Evolutionary conservation across 2,329 filamentous ascomycete genomes (phyloP), one percentile per base, ranked within the genome.

Genomic region (Samsoniella hepiali): DNA sequence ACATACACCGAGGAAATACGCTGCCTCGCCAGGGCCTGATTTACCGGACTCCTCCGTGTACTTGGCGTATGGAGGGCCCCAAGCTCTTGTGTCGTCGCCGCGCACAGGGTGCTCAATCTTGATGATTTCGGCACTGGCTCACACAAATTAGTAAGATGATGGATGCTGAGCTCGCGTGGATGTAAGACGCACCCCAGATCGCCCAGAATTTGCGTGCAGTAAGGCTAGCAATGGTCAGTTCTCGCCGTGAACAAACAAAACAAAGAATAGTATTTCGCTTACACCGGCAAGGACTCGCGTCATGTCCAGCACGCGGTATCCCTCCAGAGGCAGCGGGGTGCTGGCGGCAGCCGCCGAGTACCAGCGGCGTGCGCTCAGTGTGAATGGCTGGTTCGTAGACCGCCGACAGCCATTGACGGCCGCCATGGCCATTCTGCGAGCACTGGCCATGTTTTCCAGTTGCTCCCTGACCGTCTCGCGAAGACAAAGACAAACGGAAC

Each of bases 151-250:
- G 57, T 13, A 45, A 44, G n/a, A 31, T 15, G 42, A 22, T 7
- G 32, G 42, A 22, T 7, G 32, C 27, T 15, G 15, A 13, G 15
- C 11, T 22, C 22, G 22, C 31, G 38, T 13, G 6, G 7, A 38
- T 22, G 65, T 58, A 44, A 27, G 45, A 67, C 87, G 75, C 86
- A 97, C 94, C 95, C 95, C 69, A 99, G 83, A 77, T 99, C 95
- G 63, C 94, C 95, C 10, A 99, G 79, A 61, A 99, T 97, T 75
- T 99, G 95, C 44, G 95, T 98, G 71, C 93, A 97, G 73, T 98
- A 98, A 68, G 95, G 95, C 92, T 98, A 71, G 15, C 34, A 31
- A 49, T 29, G 13, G 22, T 3, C 42, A n/a, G 38, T 40, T 40
- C 38, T 40, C 38, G 38, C 9, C 38, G 11, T 22, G 17, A 38